Evolutionary conservation across 208 protist species (phyloP), one percentile per base, ranked within the genome.

Genomic region (Trypanosoma mega): DNA sequence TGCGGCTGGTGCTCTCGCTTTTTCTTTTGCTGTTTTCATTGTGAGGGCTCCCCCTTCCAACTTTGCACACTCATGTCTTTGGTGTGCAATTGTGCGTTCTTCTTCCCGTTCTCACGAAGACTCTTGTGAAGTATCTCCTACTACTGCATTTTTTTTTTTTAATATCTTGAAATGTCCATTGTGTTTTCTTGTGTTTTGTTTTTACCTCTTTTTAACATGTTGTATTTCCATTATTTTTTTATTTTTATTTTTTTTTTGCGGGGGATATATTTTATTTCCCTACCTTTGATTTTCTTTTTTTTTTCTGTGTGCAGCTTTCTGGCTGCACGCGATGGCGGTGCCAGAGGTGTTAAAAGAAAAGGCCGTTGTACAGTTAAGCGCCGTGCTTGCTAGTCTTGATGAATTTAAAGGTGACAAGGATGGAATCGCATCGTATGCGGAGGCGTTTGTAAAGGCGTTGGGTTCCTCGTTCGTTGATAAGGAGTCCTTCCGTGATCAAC

Each of bases 401-500:
- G 85, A 96, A 59, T 93, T 93, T 61, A 73, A 76, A 29, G 53
- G 39, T n/a, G 76, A 60, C 9, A 16, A 37, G 12, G 66, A 41
- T 0, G 59, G 72, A 20, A 80, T 74, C 2, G 45, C 14, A 0
- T 0, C 23, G 37, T 93, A 89, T 43, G 90, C 84, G 18, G 62
- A 56, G 20, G 56, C 63, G 14, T 55, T 92, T 11, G 67, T 85
- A 5, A 67, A 48, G 4, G 72, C 65, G 14, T 65, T 90, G 63
- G 54, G 72, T 21, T 11, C 44, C 9, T 56, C 51, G 2, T 65
- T 23, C 50, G 51, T 51, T 21, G 61, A 78, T 0, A 77, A 75
- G 21, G 86, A 85, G 44, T 72, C 79, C 7, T 93, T 93, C 71
- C 68, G 60, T 21, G 90, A 96, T 47, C 79, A 90, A 27, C 46